Conservation (phyloP, 139 green algal species). For the Ettlia oleoabundans region DNA sequence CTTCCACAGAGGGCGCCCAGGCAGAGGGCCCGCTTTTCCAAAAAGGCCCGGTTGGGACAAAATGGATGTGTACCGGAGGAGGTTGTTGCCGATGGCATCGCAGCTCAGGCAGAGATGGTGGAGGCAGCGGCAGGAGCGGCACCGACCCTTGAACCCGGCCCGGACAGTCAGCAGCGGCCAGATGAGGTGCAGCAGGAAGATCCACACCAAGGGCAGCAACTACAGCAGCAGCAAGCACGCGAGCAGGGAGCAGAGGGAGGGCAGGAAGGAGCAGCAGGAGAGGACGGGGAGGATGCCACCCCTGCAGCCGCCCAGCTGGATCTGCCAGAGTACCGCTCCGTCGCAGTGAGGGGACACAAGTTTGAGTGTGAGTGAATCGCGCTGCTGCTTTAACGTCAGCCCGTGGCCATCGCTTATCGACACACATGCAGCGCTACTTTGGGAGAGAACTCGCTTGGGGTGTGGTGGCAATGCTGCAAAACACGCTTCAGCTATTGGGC, state of each 20-base stretch:
- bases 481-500: no score
- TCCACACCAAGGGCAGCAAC: not conserved
- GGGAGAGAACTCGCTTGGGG: no score
- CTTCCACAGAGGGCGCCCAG: constrained; percentile 29
- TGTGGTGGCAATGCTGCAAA: no score
- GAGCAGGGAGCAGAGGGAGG: not conserved
- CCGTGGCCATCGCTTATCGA: no score
- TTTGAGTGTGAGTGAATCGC: constrained; percentile 57
- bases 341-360: constrained; percentile 48
- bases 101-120: not conserved
- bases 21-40: constrained; percentile 11
- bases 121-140: not conserved
- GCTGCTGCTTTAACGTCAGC: no score
- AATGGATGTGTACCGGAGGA: not conserved
- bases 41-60: not conserved
- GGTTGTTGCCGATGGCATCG: not conserved
- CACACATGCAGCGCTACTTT: no score
- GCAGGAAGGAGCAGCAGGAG: no score
- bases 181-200: no score
- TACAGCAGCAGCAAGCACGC: not conserved
- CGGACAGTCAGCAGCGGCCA: no score
- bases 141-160: not conserved
- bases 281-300: constrained; percentile 7
- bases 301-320: constrained; percentile 1
- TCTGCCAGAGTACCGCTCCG: constrained; percentile 48